Evolutionary conservation across 345 rosid genomes (phyloP), one percentile per base, ranked within the genome.

Genomic region (Anacardium occidentale): DNA sequence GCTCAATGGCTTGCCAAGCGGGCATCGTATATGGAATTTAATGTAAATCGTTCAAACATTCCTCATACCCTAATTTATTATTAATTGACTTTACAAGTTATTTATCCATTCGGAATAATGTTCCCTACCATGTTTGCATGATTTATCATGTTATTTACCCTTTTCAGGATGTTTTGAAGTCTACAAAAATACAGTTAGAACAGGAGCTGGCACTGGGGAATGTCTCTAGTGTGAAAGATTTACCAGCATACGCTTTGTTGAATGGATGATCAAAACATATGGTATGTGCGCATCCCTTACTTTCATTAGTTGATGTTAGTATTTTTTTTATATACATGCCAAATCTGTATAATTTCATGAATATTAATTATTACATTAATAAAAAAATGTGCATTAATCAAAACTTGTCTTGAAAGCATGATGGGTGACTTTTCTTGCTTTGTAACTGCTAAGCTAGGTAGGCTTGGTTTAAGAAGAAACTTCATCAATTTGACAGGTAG

Each of bases 1-100:
- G 92, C 91, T 21, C 96, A 89, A 32, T 95, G 98, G 98, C 98
- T 95, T 69, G 98, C 89, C n/a, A 91, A 84, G 84, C 82, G 86
- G 62, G 97, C 98, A 72, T 86, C 98, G 10, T 95, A 92, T 75
- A 91, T 95, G 97, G 90, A 95, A 64, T 95, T 95, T 74, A 92
- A 92, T 68, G 99, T 92, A 29, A 29, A 29, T 29, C 3, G 32
- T 29, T 29, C 32, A 51, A 29, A 17, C 53, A 32, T 48, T 18
- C 62, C 10, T n/a, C 52, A 5, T 45, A 13, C 24, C 42, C 8
- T 5, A 6, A 37, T 54, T 11, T 21, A 53, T 37, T 22, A 29
- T 45, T 5, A 18, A 22, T 63, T 32, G 13, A 64, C 5, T 64
- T 22, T 13, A 22, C 37, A 12, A 61, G 10, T 56, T 51, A 13